Base-by-base conservation (phyloP, 805 yeast species). In the Ogataea ramenticola region DNA sequence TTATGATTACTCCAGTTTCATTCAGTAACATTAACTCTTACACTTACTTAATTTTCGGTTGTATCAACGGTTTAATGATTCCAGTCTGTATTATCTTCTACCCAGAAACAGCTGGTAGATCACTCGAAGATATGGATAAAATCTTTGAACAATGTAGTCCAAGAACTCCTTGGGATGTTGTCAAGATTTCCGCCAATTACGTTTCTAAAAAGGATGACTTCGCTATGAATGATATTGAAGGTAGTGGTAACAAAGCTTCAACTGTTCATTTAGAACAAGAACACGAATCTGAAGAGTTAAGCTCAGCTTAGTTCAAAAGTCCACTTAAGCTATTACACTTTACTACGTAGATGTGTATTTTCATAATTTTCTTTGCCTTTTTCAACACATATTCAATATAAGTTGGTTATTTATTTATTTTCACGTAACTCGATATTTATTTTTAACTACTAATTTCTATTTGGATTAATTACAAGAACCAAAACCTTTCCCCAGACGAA, bases 81-180 rank as follows among this genome's bases (percentile, higher is more conserved):
- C 71, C 71, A 12, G 53, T 59, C 15, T 55, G 58, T 42, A 58
- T 53, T 49, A 52, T 67, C 44, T 55, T 66, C 30, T 65, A 63
- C 46, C 72, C 71, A 3, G 72, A 68, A 49, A 67, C 71, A 5
- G 57, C 60, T 36, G 72, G 71, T 5, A 57, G 69, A 46, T 55
- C 66, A 17, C 64, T 68, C 56, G 72, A 66, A 51, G 68, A 65
- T 44, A 61, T 67, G 57, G 71, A 67, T 53, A 65, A 67, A 48
- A 68, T 70, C 46, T 69, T 67, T 41, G 42, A 39, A 39, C 42
- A 39, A 32, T 15, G 15, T 39, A n/a, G 20, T 39, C 42, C 42
- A 39, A 39, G n/a, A 17, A 39, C 26, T 3, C 68, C 68, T 5
- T 64, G 68, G 68, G 65, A 62, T 40, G 68, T 63, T 15, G 68